Percentiles rank a stretch among this genome's conserved stretches.
phyloP scores from a whole-genome alignment of 2,329 filamentous ascomycete species.

The Aureobasidium melanogenum region DNA sequence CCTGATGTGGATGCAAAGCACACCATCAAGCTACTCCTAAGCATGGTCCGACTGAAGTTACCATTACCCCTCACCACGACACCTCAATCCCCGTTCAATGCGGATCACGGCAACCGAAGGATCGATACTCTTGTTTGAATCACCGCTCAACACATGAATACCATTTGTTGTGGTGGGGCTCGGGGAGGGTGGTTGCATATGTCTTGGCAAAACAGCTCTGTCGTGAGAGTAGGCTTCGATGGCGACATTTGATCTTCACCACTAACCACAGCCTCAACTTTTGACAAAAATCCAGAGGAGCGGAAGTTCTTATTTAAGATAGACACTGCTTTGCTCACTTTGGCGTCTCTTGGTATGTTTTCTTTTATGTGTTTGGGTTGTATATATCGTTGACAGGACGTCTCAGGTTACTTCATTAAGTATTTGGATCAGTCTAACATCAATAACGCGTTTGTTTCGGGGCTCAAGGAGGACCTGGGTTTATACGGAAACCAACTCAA shows the following conservation, averaged over 20 bases:
- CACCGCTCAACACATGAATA: background rate
- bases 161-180: background rate
- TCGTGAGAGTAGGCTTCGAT: constrained; percentile 8
- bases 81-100: background rate
- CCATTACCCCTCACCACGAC: constrained; percentile 3
- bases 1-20: background rate
- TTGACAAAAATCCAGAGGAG: constrained; percentile 41
- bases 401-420: background rate
- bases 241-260: constrained; percentile 8
- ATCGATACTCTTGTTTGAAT: background rate
- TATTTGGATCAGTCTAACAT: background rate
- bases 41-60: background rate
- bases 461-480: constrained; percentile 35
- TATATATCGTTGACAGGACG: background rate
- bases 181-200: background rate
- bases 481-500: constrained; percentile 49
- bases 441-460: background rate
- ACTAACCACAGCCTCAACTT: background rate
- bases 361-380: background rate
- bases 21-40: background rate
- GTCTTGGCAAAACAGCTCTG: constrained; percentile 2
- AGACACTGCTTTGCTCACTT: constrained; percentile 40
- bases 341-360: constrained; percentile 34
- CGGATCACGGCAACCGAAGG: background rate
- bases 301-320: constrained; percentile 41